Conservation (phyloP, 257 asterid genomes). For the Orobanche coerulescens region DNA sequence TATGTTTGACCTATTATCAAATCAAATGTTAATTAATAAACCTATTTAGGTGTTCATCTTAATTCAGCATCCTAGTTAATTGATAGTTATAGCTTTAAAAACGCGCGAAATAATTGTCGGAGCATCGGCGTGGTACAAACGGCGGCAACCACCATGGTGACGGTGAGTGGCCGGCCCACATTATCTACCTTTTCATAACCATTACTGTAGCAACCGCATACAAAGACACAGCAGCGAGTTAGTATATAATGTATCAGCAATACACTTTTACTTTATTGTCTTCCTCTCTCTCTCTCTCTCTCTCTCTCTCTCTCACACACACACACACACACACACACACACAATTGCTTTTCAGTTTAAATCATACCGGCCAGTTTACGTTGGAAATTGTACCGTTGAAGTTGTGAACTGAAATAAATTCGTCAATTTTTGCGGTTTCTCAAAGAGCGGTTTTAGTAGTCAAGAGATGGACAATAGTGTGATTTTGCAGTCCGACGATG, state of each 20-base stretch:
- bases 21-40: no score
- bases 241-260: conserved; percentile 8
- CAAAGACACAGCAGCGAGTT: neutral
- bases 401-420: conserved; percentile 1
- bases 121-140: neutral
- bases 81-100: no score
- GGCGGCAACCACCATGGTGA: conserved; percentile 37
- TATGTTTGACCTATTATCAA: no score
- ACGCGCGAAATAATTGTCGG: conserved; percentile 24
- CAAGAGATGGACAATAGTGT: conserved; percentile 28
- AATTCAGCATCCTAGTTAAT: no score
- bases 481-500: conserved; percentile 40
- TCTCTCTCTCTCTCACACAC: conserved; percentile 10
- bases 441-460: neutral
- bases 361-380: conserved; percentile 20
- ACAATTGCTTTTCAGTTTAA: conserved; percentile 17
- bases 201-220: neutral
- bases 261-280: conserved; percentile 26
- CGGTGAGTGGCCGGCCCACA: conserved; percentile 19
- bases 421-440: neutral
- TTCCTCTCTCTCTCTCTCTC: conserved; percentile 26
- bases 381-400: conserved; percentile 37
- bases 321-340: conserved; percentile 19
- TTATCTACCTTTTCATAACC: neutral
- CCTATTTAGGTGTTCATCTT: no score